A percentile compares a stretch with the other conserved stretches of the same genome.
Conservation (phyloP, 2,329 filamentous ascomycete genomes). For the Acrocalymma vagum region DNA sequence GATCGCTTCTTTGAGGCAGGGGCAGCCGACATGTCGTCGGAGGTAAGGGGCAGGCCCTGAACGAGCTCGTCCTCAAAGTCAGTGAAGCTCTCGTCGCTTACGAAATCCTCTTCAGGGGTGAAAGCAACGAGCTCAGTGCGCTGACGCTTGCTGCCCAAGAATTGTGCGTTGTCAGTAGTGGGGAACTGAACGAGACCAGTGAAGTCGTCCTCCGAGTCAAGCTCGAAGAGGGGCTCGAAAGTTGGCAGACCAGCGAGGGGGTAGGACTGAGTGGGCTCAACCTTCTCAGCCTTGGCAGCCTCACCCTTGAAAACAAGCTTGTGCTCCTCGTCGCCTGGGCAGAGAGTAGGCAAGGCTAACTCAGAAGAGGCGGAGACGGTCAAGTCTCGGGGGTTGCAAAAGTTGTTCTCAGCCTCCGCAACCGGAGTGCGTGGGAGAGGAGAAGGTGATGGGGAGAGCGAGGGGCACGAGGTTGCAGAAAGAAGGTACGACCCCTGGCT, state of each 20-base stretch:
- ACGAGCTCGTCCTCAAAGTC: slow-evolving; percentile 76
- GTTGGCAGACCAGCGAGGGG: slow-evolving; percentile 69
- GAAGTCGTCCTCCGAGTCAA: slow-evolving; percentile 92
- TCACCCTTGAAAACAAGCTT: slow-evolving; percentile 60
- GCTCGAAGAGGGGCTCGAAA: slow-evolving; percentile 87
- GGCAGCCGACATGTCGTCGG: slow-evolving; percentile 34
- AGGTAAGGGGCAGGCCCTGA: slow-evolving; percentile 66
- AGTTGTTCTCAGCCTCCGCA: slow-evolving; percentile 78
- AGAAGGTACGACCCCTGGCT: slow-evolving; percentile 74
- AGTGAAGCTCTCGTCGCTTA: slow-evolving; percentile 79
- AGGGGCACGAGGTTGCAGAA: slow-evolving; percentile 78
- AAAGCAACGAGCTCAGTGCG: slow-evolving; percentile 73
- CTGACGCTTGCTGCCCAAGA: slow-evolving; percentile 74
- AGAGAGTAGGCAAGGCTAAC: slow-evolving; percentile 71
- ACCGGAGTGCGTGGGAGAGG: slow-evolving; percentile 75
- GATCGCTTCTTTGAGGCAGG: slow-evolving; percentile 35
- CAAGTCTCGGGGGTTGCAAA: slow-evolving; percentile 90
- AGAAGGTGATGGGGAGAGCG: slow-evolving; percentile 85
- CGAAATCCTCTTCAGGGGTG: slow-evolving; percentile 74
- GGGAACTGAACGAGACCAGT: slow-evolving; percentile 77
- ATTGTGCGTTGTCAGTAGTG: slow-evolving; percentile 65
- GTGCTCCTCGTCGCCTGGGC: slow-evolving; percentile 69
- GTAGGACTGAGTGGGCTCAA: slow-evolving; percentile 41
- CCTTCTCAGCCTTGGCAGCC: slow-evolving; percentile 44
- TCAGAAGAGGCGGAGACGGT: slow-evolving; percentile 73